These are phyloP conservation scores for Talaromyces trachyspermus DNA, from an alignment of 495 filamentous ascomycete species.

Conservation along the genomic window DNA sequence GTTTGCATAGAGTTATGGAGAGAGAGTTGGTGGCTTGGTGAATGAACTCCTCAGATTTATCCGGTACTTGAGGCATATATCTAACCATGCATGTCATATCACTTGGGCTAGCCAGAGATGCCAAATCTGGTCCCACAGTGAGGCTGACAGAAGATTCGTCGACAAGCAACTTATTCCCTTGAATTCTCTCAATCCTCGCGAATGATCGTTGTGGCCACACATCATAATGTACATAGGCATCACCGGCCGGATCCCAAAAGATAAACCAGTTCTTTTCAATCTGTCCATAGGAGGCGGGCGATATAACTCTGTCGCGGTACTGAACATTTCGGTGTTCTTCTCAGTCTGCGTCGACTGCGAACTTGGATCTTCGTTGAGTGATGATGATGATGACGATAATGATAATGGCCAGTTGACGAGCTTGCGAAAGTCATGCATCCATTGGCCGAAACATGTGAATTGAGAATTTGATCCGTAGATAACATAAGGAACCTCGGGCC, in stretches of 20 bases:
- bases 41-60: conserved; percentile 28
- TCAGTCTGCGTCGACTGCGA: too few relatives aligned
- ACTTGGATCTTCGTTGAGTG: background rate
- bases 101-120: conserved; percentile 12
- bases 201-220: conserved; percentile 38
- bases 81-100: conserved; percentile 34
- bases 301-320: conserved; percentile 35
- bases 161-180: background rate
- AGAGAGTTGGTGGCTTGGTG: conserved; percentile 53
- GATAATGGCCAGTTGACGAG: conserved; percentile 35
- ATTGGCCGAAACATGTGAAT: conserved; percentile 45
- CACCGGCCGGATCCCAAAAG: conserved; percentile 42
- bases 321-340: conserved; percentile 17
- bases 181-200: conserved; percentile 24
- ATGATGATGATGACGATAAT: background rate
- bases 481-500: conserved; percentile 34
- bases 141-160: background rate
- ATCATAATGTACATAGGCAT: conserved; percentile 44
- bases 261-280: conserved; percentile 53
- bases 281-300: conserved; percentile 28
- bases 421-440: conserved; percentile 41
- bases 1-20: conserved; percentile 41
- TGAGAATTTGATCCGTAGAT: conserved; percentile 44
- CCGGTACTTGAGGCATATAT: conserved; percentile 27
- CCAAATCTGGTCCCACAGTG: conserved; percentile 30